phyloP scores from a whole-genome alignment of 257 asterid species.

The Solanum habrochaites region DNA sequence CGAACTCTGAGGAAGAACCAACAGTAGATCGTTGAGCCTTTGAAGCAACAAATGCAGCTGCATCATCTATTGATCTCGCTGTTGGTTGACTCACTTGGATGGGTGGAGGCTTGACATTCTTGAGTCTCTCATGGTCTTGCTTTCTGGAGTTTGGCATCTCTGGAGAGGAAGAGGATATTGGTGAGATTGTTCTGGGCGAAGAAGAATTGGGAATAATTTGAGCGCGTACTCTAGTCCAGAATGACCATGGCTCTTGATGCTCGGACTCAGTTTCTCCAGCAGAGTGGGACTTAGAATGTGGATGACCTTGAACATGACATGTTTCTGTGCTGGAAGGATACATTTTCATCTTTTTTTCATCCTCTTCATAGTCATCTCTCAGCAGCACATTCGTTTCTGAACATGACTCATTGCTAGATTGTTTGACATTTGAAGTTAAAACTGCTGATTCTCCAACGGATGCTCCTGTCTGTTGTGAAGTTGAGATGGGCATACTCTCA shows the following conservation, averaged over 20 bases:
- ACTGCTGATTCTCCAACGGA: background rate
- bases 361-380: background rate
- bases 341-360: background rate
- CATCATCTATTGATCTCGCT: slow-evolving; percentile 9
- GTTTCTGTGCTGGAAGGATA: slow-evolving; percentile 10
- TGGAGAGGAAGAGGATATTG: slow-evolving; percentile 19
- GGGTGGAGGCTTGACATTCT: slow-evolving; percentile 1
- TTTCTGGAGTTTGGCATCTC: slow-evolving; percentile 10
- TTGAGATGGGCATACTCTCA: background rate
- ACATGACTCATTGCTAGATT: background rate
- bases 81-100: slow-evolving; percentile 11
- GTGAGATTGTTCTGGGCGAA: background rate
- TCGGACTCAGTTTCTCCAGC: slow-evolving; percentile 45
- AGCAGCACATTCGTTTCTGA: background rate
- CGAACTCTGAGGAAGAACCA: slow-evolving; percentile 27
- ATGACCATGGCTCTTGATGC: slow-evolving; percentile 25
- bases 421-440: background rate
- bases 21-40: slow-evolving; percentile 9
- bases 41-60: slow-evolving; percentile 1
- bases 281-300: slow-evolving; percentile 44
- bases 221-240: slow-evolving; percentile 5
- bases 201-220: background rate
- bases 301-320: slow-evolving; percentile 1
- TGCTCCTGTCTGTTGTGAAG: background rate
- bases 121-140: slow-evolving; percentile 13